A percentile compares a stretch with the other conserved stretches of the same genome.
Conservation (phyloP, 1,284 basidiomycete genomes). For the Trichosporon sp. region DNA sequence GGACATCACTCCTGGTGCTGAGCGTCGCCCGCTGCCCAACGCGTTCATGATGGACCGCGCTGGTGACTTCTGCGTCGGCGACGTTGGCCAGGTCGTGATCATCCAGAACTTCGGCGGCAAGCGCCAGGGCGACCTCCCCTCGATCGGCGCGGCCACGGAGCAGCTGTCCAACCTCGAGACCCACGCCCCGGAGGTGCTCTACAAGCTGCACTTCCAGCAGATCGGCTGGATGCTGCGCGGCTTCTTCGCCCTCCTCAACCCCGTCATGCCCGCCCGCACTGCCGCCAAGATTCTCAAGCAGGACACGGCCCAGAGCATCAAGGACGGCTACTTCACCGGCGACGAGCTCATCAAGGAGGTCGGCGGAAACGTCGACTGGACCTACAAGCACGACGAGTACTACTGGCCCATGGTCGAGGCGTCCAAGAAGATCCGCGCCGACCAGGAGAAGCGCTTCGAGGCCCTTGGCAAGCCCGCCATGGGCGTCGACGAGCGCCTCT, state of each 20-base stretch:
- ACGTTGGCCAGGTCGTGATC: constrained; percentile 24
- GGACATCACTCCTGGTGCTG: constrained; percentile 37
- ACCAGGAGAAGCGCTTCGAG: constrained; percentile 39
- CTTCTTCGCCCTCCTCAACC: constrained; percentile 51
- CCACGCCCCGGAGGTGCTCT: constrained; percentile 44
- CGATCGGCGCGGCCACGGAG: constrained; percentile 38
- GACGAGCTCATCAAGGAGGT: constrained; percentile 40
- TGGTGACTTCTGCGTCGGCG: constrained; percentile 24
- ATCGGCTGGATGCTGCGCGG: constrained; percentile 46
- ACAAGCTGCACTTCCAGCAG: constrained; percentile 37
- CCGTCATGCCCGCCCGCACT: constrained; percentile 44
- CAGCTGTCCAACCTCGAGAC: constrained; percentile 40
- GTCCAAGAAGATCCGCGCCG: constrained; percentile 35
- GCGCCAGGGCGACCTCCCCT: constrained; percentile 46
- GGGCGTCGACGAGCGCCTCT: constrained; percentile 42
- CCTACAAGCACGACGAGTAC: constrained; percentile 46
- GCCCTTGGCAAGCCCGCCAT: constrained; percentile 37
- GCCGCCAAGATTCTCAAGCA: constrained; percentile 42
- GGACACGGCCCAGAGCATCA: constrained; percentile 32
- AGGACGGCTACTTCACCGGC: constrained; percentile 33
- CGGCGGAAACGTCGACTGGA: constrained; percentile 40
- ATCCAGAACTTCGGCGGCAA: constrained; percentile 54
- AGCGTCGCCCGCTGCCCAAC: constrained; percentile 34
- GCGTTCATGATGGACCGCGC: constrained; percentile 35
- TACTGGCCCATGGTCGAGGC: constrained; percentile 41